Evolutionary conservation across 2,329 filamentous ascomycete species (phyloP).

Genomic region (Bimuria novae-zelandiae): DNA sequence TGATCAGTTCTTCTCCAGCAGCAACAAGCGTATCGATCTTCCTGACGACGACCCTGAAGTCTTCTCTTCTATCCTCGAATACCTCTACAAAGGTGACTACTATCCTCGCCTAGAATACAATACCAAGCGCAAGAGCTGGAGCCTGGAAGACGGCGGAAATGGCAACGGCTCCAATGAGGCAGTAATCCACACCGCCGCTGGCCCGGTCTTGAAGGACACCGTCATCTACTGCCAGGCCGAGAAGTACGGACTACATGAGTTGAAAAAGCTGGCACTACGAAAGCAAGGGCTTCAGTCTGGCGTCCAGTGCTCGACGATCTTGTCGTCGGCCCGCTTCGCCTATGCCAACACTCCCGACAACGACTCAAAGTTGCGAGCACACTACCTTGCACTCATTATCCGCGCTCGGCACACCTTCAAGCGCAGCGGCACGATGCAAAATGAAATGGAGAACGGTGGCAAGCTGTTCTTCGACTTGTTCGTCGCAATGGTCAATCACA

Average conservation of each 20-base stretch:
- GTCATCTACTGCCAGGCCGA: constrained; percentile 89
- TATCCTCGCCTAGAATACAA: constrained; percentile 82
- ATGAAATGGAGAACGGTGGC: constrained; percentile 88
- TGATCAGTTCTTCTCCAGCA: constrained; percentile 64
- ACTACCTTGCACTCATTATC: constrained; percentile 92
- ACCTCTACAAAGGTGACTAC: constrained; percentile 93
- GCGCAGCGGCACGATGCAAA: constrained; percentile 91
- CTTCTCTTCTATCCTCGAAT: constrained; percentile 88
- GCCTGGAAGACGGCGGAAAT: constrained; percentile 67
- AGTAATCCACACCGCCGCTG: constrained; percentile 65
- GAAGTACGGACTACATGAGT: constrained; percentile 79
- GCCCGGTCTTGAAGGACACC: constrained; percentile 81
- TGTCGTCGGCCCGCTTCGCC: constrained; percentile 85
- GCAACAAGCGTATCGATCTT: constrained; percentile 74
- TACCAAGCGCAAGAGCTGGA: constrained; percentile 79
- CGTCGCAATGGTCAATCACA: constrained; percentile 89
- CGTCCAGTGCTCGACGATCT: constrained; percentile 82
- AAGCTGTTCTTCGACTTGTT: constrained; percentile 93
- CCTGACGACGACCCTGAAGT: constrained; percentile 88
- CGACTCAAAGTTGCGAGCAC: constrained; percentile 87
- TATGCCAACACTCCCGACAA: constrained; percentile 87
- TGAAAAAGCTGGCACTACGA: constrained; percentile 81
- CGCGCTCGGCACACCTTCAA: constrained; percentile 87
- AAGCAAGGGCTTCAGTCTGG: constrained; percentile 89
- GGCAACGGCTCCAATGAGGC: constrained; percentile 47